Conservation (phyloP, 148 eudicot species). For the Rhododendron mucronatum region DNA sequence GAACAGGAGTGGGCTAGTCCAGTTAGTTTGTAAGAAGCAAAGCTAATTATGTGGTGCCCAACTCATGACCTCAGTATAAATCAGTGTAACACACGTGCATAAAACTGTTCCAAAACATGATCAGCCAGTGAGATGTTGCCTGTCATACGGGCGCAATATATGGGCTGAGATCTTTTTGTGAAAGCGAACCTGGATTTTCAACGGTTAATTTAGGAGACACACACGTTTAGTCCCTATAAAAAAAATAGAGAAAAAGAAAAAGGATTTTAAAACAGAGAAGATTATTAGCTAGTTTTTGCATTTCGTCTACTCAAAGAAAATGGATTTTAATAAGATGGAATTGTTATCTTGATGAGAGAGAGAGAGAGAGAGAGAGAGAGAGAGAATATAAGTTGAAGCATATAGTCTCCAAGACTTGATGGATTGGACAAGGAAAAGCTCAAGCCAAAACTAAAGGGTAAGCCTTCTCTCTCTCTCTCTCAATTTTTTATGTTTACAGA, state of each 20-base stretch:
- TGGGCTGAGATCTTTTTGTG: background rate
- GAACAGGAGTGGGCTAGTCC: too few species aligned
- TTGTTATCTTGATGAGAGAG: background rate
- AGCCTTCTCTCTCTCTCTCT: background rate
- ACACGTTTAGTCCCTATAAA: background rate
- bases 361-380: background rate
- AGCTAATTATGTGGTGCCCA: background rate
- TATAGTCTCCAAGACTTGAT: background rate
- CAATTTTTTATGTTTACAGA: background rate
- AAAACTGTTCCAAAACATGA: background rate
- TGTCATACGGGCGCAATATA: background rate
- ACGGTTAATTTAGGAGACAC: background rate
- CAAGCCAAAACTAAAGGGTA: slow-evolving; percentile 7
- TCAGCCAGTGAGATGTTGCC: background rate
- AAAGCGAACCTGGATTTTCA: background rate
- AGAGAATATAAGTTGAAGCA: background rate
- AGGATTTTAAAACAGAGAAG: background rate
- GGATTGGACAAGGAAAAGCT: background rate
- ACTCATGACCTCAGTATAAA: background rate
- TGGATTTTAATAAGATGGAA: background rate
- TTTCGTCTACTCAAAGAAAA: background rate
- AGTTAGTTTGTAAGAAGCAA: too few species aligned
- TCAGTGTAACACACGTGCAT: background rate
- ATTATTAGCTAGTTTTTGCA: background rate
- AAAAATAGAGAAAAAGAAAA: background rate